phyloP scores from a whole-genome alignment of 176 grass and related monocot genomes.

The Eremochloa ophiuroides region DNA sequence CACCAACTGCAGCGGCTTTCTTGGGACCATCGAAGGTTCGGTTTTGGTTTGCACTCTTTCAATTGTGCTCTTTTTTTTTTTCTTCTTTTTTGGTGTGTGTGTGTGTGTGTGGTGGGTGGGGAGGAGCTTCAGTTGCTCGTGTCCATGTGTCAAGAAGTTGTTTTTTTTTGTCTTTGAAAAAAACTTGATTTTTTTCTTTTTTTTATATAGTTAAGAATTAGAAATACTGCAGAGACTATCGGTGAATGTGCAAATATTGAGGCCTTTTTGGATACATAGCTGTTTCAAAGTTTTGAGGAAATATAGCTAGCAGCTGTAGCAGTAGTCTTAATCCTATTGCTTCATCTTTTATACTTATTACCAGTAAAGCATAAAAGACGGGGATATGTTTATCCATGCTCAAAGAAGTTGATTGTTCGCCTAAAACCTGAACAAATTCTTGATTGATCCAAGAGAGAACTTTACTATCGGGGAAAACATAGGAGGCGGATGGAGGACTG shows the following conservation, averaged over 20 bases:
- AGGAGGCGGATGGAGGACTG: background rate
- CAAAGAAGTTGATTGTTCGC: background rate
- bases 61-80: background rate
- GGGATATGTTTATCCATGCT: background rate
- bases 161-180: background rate
- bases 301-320: background rate
- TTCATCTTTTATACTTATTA: background rate
- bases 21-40: slow-evolving; percentile 66
- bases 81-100: too few species aligned
- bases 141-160: background rate
- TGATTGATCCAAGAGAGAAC: background rate
- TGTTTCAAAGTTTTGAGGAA: background rate
- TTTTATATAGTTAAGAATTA: background rate
- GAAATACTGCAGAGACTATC: background rate
- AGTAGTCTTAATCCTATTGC: background rate
- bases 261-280: background rate
- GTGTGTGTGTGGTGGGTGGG: too few species aligned
- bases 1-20: slow-evolving; percentile 84
- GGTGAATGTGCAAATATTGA: background rate
- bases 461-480: background rate
- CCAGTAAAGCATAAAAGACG: background rate
- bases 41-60: too few species aligned
- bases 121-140: background rate
- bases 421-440: background rate
- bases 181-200: background rate